Conservation (phyloP, 495 filamentous ascomycete species). For the Physcia stellaris region DNA sequence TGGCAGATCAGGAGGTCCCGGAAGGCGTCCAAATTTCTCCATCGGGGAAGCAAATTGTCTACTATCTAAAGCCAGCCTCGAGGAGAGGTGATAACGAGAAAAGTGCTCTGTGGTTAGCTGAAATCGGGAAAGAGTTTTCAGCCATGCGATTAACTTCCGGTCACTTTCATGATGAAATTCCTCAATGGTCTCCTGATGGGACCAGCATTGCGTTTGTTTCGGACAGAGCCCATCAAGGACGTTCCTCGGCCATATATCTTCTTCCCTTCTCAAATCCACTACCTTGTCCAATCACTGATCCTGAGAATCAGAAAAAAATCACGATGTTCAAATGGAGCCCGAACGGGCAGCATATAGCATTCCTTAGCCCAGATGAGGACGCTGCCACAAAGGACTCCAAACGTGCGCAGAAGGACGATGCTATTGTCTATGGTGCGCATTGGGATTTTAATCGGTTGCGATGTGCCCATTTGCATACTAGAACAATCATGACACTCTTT, state of each 20-base stretch:
- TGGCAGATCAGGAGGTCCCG: constrained; percentile 13
- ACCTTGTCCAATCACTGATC: constrained; percentile 9
- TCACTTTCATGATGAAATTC: no score
- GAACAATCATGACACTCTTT: neutral
- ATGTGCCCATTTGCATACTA: neutral
- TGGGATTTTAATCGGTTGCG: constrained; percentile 10
- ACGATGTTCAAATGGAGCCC: constrained; percentile 11
- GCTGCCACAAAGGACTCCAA: constrained; percentile 4
- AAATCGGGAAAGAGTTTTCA: no score
- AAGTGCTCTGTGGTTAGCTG: no score
- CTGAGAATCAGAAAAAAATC: constrained; percentile 11
- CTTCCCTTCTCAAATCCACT: constrained; percentile 5
- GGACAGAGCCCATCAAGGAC: constrained; percentile 9
- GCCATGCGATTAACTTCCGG: no score
- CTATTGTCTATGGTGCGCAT: constrained; percentile 6
- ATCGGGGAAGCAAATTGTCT: constrained; percentile 11
- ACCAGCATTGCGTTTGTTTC: no score
- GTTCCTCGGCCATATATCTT: constrained; percentile 15
- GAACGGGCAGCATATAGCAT: constrained; percentile 16
- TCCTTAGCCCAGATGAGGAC: constrained; percentile 15
- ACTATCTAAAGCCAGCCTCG: constrained; percentile 3
- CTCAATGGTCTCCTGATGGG: no score
- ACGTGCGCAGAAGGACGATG: neutral
- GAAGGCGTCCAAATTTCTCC: constrained; percentile 11
- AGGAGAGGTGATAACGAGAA: constrained; percentile 11